Base-by-base conservation (phyloP, 371 early-diverging fungal genomes). In the Mortierella sp. region DNA sequence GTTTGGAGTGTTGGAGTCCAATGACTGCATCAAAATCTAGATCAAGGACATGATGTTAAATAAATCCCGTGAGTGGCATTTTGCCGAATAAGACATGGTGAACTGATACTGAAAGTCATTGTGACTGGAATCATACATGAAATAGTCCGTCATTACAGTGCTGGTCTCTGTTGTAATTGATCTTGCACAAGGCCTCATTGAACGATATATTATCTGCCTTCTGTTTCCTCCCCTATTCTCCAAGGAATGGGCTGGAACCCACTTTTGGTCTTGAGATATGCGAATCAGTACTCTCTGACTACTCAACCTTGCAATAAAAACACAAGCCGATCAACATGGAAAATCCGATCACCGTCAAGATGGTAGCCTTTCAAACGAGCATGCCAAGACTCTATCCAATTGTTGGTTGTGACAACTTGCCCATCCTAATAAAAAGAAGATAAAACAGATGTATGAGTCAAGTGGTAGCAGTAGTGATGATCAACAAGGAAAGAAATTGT, bases 161-260 rank as follows among this genome's bases (percentile, higher is more conserved):
- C 35, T 35, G 35, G 35, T 35, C 56, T 28, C 45, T 65, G 56
- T 32, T 58, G 45, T 47, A 55, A 5, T 42, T n/a, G 23, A 43
- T 58, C 58, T 29, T 57, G 43, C 34, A 26, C 10, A 37, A 43
- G 26, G 57, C 66, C 37, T 66, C 57, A 29, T 57, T 40, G 42
- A 66, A 66, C 47, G 57, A 66, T 43, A 66, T 23, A 22, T 58
- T 57, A 22, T 66, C 49, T 66, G 66, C 66, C 47, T 66, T 66
- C 40, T 42, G 43, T 57, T 66, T 66, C 56, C 66, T 57, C 56
- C 15, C 55, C 57, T 29, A 56, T 54, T 31, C 66, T 66, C 45
- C 56, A 56, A 32, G 66, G 66, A 35, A 57, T 42, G 29, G 58
- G 45, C 43, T 55, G 22, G 22, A 66, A 31, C 29, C 57, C 58